phyloP scores from a whole-genome alignment of 1,284 basidiomycete species.

The Trametes polyzona region DNA sequence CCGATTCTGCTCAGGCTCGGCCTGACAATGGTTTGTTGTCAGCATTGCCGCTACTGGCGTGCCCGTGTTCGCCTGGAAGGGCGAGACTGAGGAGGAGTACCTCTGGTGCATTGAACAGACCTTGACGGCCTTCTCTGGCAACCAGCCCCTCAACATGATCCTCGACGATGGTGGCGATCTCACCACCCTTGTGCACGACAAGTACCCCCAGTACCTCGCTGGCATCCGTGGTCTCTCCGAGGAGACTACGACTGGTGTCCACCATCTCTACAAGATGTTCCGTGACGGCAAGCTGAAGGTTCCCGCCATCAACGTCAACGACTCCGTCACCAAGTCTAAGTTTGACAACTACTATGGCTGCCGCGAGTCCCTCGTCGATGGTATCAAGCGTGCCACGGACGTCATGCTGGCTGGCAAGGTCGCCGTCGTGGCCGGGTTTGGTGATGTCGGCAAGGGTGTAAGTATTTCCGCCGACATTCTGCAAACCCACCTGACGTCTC shows the following conservation, averaged over 20 bases:
- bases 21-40: conserved; percentile 6
- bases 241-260: conserved; percentile 99
- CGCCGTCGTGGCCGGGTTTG: conserved; percentile 97
- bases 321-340: conserved; percentile 99
- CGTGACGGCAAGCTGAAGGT: conserved; percentile 96
- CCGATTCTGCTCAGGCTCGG: not conserved
- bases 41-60: conserved; percentile 98
- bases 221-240: conserved; percentile 94
- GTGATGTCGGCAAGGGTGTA: conserved; percentile 99
- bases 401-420: conserved; percentile 99
- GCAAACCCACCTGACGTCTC: not conserved
- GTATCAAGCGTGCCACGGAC: conserved; percentile 99
- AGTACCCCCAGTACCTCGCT: conserved; percentile 87
- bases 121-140: conserved; percentile 78
- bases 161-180: conserved; percentile 99
- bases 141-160: conserved; percentile 96
- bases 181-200: conserved; percentile 94
- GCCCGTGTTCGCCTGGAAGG: conserved; percentile 99
- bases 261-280: conserved; percentile 98
- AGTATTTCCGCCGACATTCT: conserved; percentile 37
- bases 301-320: conserved; percentile 99
- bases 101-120: conserved; percentile 98
- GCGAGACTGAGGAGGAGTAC: conserved; percentile 99
- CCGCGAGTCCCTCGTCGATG: conserved; percentile 99
- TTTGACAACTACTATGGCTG: conserved; percentile 98